These are phyloP conservation scores for Atkinsonella texensis DNA, from an alignment of 2,329 filamentous ascomycete genomes.

Conservation along the genomic window DNA sequence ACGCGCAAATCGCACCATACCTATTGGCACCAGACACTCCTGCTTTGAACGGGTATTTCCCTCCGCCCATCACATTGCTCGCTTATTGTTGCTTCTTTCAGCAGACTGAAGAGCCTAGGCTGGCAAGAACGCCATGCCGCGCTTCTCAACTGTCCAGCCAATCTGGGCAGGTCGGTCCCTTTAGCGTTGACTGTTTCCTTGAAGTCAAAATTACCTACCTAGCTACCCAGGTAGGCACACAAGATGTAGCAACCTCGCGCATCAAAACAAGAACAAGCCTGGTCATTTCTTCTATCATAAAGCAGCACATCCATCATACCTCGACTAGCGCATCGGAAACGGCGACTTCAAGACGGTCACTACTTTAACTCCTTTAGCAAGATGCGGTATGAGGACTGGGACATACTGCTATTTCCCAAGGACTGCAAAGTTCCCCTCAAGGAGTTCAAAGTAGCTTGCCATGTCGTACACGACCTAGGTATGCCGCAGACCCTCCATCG, in stretches of 20 bases:
- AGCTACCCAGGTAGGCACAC: too few species aligned
- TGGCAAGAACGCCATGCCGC: constrained; percentile 4
- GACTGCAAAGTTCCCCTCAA: constrained; percentile 58
- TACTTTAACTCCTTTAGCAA: constrained; percentile 12
- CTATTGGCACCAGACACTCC: background rate
- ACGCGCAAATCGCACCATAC: too few species aligned
- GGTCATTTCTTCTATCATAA: too few species aligned
- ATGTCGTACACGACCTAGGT: constrained; percentile 46
- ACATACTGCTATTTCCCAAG: constrained; percentile 65
- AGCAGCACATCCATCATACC: too few species aligned
- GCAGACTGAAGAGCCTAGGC: background rate
- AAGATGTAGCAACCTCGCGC: too few species aligned
- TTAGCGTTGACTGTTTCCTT: background rate
- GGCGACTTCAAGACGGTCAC: too few species aligned
- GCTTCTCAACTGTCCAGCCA: background rate
- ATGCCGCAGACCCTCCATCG: background rate
- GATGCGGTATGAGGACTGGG: constrained; percentile 84
- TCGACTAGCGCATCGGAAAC: too few species aligned
- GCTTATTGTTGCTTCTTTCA: constrained; percentile 7
- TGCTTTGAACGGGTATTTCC: background rate
- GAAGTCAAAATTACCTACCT: too few species aligned
- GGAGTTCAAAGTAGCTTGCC: constrained; percentile 72
- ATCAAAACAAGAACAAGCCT: too few species aligned
- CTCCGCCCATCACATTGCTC: background rate
- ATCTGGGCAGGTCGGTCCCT: background rate